Evolutionary conservation across 1,284 basidiomycete species (phyloP).

Genomic region (Pyrrhoderma noxium): DNA sequence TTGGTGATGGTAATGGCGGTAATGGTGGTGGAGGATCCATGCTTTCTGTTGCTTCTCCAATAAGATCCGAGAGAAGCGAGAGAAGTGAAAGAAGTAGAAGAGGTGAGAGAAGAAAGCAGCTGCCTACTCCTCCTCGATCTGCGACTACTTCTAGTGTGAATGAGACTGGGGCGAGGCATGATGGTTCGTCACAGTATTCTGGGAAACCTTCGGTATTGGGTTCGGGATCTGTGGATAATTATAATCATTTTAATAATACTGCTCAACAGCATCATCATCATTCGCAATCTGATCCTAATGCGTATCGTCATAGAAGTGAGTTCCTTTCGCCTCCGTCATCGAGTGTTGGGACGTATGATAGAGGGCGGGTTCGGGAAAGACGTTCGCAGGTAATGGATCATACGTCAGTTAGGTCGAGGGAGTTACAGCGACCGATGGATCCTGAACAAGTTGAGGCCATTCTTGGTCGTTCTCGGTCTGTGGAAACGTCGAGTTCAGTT

Average conservation of each 20-base stretch:
- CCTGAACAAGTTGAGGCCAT: conserved; percentile 22
- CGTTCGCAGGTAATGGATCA: too few species aligned
- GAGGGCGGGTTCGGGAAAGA: too few species aligned
- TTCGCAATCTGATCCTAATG: too few species aligned
- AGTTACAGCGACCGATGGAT: too few species aligned
- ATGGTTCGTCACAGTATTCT: neutral
- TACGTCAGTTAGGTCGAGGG: too few species aligned
- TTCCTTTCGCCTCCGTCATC: too few species aligned
- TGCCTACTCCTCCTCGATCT: conserved; percentile 15
- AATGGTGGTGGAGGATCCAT: neutral
- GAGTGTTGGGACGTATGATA: too few species aligned
- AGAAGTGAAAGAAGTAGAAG: neutral
- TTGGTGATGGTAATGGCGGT: conserved; percentile 2
- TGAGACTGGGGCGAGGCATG: neutral
- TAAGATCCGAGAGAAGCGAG: too few species aligned
- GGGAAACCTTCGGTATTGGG: neutral
- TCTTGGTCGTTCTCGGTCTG: conserved; percentile 26
- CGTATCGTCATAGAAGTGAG: too few species aligned
- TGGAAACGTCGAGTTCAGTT: conserved; percentile 43
- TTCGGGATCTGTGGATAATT: too few species aligned
- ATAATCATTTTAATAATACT: too few species aligned
- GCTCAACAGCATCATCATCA: neutral
- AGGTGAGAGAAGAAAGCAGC: conserved; percentile 10
- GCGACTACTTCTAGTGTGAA: neutral
- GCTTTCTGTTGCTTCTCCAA: too few species aligned